Base-by-base conservation (phyloP, 208 protist genomes). In the Trypanosoma lewisi region DNA sequence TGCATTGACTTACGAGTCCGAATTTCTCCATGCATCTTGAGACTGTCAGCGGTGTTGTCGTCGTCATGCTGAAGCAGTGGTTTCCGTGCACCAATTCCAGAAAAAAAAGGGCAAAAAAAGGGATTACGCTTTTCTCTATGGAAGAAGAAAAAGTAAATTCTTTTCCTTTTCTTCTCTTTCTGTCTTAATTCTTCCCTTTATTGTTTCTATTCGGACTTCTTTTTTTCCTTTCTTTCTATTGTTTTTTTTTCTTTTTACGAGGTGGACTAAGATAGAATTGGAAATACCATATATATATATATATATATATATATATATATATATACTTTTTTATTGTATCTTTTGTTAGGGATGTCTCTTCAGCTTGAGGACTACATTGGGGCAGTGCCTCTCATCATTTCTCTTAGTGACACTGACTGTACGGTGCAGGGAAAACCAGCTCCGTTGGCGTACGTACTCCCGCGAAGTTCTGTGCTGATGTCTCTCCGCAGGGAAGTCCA, bases 401-500 rank as follows among this genome's bases (percentile, higher is more conserved):
- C 60, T 51, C 78, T 92, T 47, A 78, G 70, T 30, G 75, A 80
- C 0, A 67, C 67, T 6, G 82, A 88, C 51, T 63, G 79, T 14
- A 55, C 77, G 9, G 64, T 75, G n/a, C 58, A 67, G 6, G 73
- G 70, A 9, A 70, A 70, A 5, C 85, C 85, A 4, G 49, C 70
- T 0, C 79, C 82, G 0, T 53, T 78, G 11, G 72, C 75, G 2
- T 92, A 82, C 62, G 60, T 89, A 55, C 68, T 89, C 42, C 85
- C 82, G 4, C 82, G 85, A 39, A 92, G 74, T 16, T 83, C 85
- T 12, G 56, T 83, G 31, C 70, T 92, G 21, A 55, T 89, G 37
- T 69, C 85, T n/a, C 55, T 92, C 27, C 68, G 82, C 21, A 53
- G 41, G 0, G 79, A 91, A 33, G 67, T 88, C 2, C 73, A 84